phyloP scores from a whole-genome alignment of 2,329 filamentous ascomycete genomes.

The Stylonectria norvegica region DNA sequence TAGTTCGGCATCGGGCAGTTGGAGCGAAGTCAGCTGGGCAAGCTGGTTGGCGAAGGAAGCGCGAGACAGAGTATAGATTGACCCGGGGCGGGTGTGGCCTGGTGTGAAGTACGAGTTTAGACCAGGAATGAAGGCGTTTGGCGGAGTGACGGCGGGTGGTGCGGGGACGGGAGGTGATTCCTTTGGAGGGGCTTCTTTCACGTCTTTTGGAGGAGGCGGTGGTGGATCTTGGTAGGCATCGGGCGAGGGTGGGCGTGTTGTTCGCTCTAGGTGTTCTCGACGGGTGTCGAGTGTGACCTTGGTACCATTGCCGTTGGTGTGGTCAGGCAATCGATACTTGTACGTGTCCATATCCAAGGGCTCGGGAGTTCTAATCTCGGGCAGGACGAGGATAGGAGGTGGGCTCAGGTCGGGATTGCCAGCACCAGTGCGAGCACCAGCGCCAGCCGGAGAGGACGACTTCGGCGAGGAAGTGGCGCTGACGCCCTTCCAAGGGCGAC shows the following conservation, averaged over 20 bases:
- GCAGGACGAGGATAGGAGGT: conserved; percentile 36
- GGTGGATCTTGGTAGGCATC: conserved; percentile 37
- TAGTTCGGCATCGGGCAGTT: conserved; percentile 79
- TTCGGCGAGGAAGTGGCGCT: conserved; percentile 37
- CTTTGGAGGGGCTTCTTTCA: conserved; percentile 23
- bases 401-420: conserved; percentile 22
- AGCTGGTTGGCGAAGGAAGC: conserved; percentile 92
- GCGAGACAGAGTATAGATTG: conserved; percentile 89
- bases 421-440: too few relatives aligned
- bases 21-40: conserved; percentile 84
- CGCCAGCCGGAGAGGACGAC: conserved; percentile 19
- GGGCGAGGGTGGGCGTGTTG: conserved; percentile 38
- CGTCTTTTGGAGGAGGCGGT: conserved; percentile 30
- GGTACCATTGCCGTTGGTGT: conserved; percentile 64
- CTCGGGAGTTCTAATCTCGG: conserved; percentile 49
- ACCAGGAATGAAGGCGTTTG: conserved; percentile 47
- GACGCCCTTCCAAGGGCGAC: conserved; percentile 69
- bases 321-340: conserved; percentile 72
- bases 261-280: conserved; percentile 55
- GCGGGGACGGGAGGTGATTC: conserved; percentile 37
- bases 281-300: conserved; percentile 58
- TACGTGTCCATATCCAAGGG: conserved; percentile 65
- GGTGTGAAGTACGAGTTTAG: conserved; percentile 64
- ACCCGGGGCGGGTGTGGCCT: conserved; percentile 68
- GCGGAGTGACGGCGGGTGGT: conserved; percentile 26